phyloP scores from a whole-genome alignment of 2,329 filamentous ascomycete species.

The Fusarium poae region DNA sequence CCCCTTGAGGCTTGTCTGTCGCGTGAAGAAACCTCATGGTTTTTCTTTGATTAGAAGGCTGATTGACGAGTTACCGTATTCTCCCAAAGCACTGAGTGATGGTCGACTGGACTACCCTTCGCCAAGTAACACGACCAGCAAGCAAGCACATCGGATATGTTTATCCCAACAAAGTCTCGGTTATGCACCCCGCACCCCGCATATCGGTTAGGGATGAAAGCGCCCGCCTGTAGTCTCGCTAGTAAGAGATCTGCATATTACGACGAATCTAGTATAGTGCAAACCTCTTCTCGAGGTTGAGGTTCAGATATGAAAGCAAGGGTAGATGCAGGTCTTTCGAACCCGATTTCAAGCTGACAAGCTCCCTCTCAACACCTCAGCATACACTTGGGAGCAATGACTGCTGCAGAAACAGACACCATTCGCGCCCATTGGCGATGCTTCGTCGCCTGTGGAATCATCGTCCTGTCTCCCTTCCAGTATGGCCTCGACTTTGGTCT shows the following conservation, averaged over 20 bases:
- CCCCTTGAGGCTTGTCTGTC: background rate
- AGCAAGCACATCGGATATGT: conserved; percentile 1
- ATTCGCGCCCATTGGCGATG: conserved; percentile 44
- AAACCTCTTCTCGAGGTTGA: background rate
- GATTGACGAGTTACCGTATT: background rate
- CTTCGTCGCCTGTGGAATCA: conserved; percentile 39
- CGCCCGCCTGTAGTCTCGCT: background rate
- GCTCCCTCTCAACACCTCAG: background rate
- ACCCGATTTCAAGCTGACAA: background rate
- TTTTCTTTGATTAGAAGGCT: background rate
- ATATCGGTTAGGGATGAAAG: conserved; percentile 9
- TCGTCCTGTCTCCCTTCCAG: conserved; percentile 42
- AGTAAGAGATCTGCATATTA: background rate
- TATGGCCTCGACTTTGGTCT: conserved; percentile 46
- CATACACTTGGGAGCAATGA: conserved; percentile 12
- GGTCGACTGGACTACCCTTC: background rate
- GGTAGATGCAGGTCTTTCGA: background rate
- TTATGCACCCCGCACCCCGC: conserved; percentile 32
- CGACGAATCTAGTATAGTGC: background rate
- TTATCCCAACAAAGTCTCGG: conserved; percentile 1
- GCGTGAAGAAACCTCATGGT: background rate
- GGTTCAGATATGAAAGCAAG: conserved; percentile 9
- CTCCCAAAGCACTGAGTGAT: background rate
- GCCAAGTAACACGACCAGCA: background rate
- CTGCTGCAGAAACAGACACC: conserved; percentile 26